Evolutionary conservation across 2,329 filamentous ascomycete species (phyloP).

Genomic region (Fusarium tjaetaba): DNA sequence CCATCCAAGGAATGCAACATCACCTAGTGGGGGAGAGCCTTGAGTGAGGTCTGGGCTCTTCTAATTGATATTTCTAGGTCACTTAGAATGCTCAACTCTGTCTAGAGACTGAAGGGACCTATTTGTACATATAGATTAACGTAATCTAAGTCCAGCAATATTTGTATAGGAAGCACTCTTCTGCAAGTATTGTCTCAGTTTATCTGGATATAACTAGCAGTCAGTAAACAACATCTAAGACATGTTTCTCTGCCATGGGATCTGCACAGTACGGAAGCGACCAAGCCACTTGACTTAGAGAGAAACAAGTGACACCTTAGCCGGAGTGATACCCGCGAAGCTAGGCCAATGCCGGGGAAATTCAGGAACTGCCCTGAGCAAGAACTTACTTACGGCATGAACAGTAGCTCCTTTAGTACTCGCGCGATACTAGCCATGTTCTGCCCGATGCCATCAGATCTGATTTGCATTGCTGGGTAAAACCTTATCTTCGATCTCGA

Average conservation of each 20-base stretch:
- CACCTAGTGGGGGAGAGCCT: accelerated
- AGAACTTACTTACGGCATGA: neutral
- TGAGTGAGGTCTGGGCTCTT: too few relatives aligned
- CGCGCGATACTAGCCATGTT: neutral
- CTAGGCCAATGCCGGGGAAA: neutral
- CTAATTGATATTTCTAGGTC: neutral
- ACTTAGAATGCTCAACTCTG: neutral
- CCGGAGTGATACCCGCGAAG: neutral
- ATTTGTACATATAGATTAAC: neutral
- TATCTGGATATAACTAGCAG: neutral
- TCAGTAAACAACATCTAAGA: neutral
- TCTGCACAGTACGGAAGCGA: neutral
- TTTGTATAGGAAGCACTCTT: accelerated
- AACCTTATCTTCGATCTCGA: neutral
- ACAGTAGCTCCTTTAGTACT: neutral
- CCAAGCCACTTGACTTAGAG: neutral
- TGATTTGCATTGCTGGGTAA: neutral
- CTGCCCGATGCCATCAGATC: neutral
- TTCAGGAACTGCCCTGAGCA: neutral
- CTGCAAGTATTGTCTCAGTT: neutral
- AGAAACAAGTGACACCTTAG: neutral
- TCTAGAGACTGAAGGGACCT: neutral
- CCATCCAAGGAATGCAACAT: neutral
- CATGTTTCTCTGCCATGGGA: neutral
- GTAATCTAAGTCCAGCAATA: neutral